Evolutionary conservation across 306 rosid species (phyloP).

Genomic region (Begonia masoniana): DNA sequence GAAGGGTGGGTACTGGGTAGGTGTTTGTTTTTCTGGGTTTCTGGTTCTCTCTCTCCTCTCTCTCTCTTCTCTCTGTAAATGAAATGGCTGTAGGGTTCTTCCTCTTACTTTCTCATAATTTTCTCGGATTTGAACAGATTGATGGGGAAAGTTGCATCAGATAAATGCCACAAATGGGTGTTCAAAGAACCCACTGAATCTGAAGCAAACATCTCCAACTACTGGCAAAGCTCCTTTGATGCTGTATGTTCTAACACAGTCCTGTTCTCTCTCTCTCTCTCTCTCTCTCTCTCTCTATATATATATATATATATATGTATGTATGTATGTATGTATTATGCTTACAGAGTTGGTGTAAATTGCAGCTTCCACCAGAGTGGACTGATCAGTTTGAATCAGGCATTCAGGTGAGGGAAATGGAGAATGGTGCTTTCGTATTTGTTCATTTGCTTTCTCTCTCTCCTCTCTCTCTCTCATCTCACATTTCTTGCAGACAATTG

Average conservation of each 20-base stretch:
- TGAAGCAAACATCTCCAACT: conserved; percentile 92
- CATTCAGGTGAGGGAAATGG: conserved; percentile 48
- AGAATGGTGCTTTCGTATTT: conserved; percentile 18
- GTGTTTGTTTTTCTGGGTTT: conserved; percentile 13
- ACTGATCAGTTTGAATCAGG: conserved; percentile 98
- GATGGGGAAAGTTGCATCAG: conserved; percentile 99
- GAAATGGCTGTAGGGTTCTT: neutral
- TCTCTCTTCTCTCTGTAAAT: conserved; percentile 8
- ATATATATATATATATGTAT: too few relatives aligned
- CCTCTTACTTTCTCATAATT: too few relatives aligned
- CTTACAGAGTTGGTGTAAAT: conserved; percentile 20
- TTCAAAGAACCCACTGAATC: conserved; percentile 96
- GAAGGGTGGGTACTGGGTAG: conserved; percentile 99
- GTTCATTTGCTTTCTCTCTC: conserved; percentile 8
- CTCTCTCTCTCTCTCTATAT: too few relatives aligned
- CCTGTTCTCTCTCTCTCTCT: too few relatives aligned
- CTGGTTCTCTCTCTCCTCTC: neutral
- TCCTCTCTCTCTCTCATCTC: too few relatives aligned
- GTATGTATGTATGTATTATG: too few relatives aligned
- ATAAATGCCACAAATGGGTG: conserved; percentile 99
- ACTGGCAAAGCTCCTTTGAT: conserved; percentile 99
- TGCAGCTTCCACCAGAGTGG: conserved; percentile 99
- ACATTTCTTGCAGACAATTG: conserved; percentile 48
- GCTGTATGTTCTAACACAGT: conserved; percentile 35
- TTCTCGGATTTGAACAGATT: conserved; percentile 34